phyloP scores from a whole-genome alignment of 495 filamentous ascomycete genomes.

The Neurospora intermedia region DNA sequence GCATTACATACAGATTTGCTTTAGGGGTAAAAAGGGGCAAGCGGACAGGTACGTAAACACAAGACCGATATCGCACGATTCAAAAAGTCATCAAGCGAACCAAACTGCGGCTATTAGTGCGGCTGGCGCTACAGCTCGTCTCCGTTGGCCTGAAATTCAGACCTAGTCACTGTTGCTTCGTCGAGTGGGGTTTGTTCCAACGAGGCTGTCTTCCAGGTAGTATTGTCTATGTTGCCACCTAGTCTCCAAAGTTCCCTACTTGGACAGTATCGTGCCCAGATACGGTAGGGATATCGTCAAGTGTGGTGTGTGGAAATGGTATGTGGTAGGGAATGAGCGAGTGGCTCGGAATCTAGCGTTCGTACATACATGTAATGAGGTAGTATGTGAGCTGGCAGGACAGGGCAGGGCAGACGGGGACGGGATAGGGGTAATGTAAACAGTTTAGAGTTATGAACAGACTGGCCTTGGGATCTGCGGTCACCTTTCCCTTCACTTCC shows the following conservation, averaged over 20 bases:
- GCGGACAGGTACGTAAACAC: neutral
- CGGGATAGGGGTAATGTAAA: neutral
- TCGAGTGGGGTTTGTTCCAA: neutral
- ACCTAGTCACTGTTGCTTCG: neutral
- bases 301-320: neutral
- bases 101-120: neutral
- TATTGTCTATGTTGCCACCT: neutral
- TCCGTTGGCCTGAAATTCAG: neutral
- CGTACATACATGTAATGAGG: neutral
- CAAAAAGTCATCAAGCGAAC: neutral
- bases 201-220: neutral
- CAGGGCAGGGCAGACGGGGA: neutral
- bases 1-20: neutral
- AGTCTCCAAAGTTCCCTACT: neutral
- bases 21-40: neutral
- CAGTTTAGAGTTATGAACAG: neutral
- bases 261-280: neutral
- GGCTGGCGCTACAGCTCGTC: neutral
- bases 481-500: neutral
- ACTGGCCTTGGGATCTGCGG: neutral
- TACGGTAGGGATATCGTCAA: neutral
- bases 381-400: neutral
- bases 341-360: neutral
- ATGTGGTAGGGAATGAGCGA: neutral
- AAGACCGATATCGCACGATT: neutral